phyloP scores from a whole-genome alignment of 2,329 filamentous ascomycete genomes.

The Aureobasidium sp. region DNA sequence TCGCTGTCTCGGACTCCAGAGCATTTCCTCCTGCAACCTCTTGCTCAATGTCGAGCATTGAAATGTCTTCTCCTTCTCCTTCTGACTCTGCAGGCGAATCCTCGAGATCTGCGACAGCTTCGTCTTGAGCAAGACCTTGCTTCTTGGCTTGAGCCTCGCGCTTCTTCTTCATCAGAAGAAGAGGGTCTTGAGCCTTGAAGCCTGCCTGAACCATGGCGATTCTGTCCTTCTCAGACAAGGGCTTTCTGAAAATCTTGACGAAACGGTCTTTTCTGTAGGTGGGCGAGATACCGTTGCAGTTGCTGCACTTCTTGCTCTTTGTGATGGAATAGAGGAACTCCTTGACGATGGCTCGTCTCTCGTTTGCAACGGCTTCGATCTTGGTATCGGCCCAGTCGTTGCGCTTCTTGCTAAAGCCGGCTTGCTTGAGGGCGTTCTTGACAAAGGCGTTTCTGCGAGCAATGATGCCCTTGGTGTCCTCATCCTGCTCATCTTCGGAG shows the following conservation, averaged over 20 bases:
- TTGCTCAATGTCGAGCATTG: constrained; percentile 33
- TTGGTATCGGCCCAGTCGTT: constrained; percentile 51
- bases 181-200: constrained; percentile 61
- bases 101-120: constrained; percentile 61
- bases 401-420: constrained; percentile 37
- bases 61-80: constrained; percentile 24
- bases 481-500: constrained; percentile 54
- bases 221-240: constrained; percentile 65
- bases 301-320: constrained; percentile 60
- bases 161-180: constrained; percentile 49
- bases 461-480: constrained; percentile 48
- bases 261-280: constrained; percentile 81
- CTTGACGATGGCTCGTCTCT: constrained; percentile 67
- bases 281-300: constrained; percentile 64
- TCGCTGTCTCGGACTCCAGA: constrained; percentile 39
- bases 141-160: constrained; percentile 38
- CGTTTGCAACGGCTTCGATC: constrained; percentile 74
- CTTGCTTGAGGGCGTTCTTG: constrained; percentile 57
- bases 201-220: constrained; percentile 64
- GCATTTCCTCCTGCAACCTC: constrained; percentile 40
- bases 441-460: constrained; percentile 59
- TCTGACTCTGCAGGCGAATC: constrained; percentile 36
- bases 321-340: constrained; percentile 71
- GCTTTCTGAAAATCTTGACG: constrained; percentile 88
- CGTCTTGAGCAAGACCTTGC: constrained; percentile 49